Evolutionary conservation across 2,329 filamentous ascomycete species (phyloP), one percentile per base, ranked within the genome.

Genomic region (Alternaria dauci): DNA sequence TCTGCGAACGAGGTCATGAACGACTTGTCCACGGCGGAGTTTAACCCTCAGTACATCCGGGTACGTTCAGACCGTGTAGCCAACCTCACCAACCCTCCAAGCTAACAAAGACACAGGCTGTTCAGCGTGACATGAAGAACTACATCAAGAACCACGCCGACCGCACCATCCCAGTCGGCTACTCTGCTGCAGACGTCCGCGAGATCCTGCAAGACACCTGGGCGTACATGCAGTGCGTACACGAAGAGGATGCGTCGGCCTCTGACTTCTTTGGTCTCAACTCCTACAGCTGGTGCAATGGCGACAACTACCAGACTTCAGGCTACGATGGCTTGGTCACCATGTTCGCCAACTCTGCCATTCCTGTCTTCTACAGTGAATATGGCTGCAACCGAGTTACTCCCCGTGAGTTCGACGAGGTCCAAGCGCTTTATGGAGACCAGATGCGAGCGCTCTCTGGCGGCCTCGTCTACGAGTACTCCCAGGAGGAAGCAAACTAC

Each of bases 361-460:
- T 93, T 38, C 91, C 91, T 32, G 84, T 94, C 70, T 94, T 94
- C 84, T 94, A 92, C 83, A 92, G 89, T 65, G 92, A 95, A 75
- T 89, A 88, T 70, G 92, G 92, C 62, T 94, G 92, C 86, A 94
- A 93, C 81, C 66, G 73, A 52, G 67, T 76, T 25, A 82, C 84
- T 38, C 87, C 88, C 14, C 90, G 92, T 68, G 79, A 88, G 70
- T 95, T 93, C 81, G 89, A 90, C 67, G 92, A 95, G 79, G 89
- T 93, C 12, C 83, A 82, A 56, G 83, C 88, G 63, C 88, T 95
- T 67, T 94, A 94, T 78, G 85, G 90, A 58, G 72, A 83, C 39
- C 71, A 92, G 65, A 93, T 94, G 90, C 89, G 82, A 18, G 82
- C 87, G 58, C 88, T 94, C 73, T 89, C 88, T 55, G 92, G 92